A percentile compares a stretch with the other conserved stretches of the same genome.
These are phyloP conservation scores for Calvatia gigantea DNA, from an alignment of 768 basidiomycete species.

Conservation along the genomic window DNA sequence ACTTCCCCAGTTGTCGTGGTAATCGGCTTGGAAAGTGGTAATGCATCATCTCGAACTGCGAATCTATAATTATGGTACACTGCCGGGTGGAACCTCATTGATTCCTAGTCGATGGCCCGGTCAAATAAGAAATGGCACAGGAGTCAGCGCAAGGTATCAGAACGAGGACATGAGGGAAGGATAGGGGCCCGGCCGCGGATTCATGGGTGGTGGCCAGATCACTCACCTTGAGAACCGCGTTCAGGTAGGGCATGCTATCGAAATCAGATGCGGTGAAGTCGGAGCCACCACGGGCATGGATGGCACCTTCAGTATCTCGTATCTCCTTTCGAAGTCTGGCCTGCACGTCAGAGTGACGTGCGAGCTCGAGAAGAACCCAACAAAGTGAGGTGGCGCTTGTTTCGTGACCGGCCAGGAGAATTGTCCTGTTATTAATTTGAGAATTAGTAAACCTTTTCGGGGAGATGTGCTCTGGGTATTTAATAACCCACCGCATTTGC, in stretches of 20 bases:
- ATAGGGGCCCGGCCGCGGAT: not conserved
- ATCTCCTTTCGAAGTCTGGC: conserved; percentile 60
- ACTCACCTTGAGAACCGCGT: conserved; percentile 42
- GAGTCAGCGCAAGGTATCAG: not conserved
- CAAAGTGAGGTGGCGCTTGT: conserved; percentile 55
- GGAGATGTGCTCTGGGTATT: conserved; percentile 11
- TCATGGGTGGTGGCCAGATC: conserved; percentile 9
- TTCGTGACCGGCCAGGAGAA: conserved; percentile 55
- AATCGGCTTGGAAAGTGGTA: conserved; percentile 56
- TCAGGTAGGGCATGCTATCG: conserved; percentile 46
- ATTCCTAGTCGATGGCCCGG: conserved; percentile 33
- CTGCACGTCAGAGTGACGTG: conserved; percentile 56
- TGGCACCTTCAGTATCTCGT: conserved; percentile 30
- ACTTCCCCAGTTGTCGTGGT: conserved; percentile 39
- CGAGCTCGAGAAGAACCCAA: conserved; percentile 64
- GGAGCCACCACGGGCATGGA: conserved; percentile 33
- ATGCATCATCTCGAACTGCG: conserved; percentile 47
- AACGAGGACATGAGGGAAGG: not conserved
- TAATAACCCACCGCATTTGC: conserved; percentile 49
- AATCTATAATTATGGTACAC: conserved; percentile 31
- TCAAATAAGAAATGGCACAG: not conserved
- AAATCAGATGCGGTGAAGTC: conserved; percentile 40
- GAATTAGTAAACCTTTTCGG: conserved; percentile 21
- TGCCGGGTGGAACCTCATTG: conserved; percentile 41
- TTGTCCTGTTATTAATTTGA: conserved; percentile 42